A percentile compares a stretch with the other conserved stretches of the same genome.
Evolutionary conservation across 2,329 filamentous ascomycete species (phyloP).

Genomic region (Paraphoma sp.): DNA sequence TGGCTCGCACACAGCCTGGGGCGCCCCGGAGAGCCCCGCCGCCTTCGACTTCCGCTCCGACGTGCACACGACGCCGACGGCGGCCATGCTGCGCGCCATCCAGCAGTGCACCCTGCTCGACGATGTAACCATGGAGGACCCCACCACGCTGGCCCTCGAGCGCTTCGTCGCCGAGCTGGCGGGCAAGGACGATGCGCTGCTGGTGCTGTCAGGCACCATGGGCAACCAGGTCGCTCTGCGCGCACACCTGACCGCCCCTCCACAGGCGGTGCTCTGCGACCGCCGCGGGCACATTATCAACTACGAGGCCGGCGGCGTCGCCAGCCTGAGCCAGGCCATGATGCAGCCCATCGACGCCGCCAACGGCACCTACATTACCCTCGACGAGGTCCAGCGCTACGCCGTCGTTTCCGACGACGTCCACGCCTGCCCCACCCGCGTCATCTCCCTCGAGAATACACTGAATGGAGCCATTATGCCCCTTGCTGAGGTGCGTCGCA

Average conservation of each 20-base stretch:
- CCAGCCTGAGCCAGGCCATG: conserved; percentile 73
- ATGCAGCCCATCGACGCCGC: conserved; percentile 70
- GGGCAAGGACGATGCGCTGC: conserved; percentile 76
- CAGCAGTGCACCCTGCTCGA: conserved; percentile 77
- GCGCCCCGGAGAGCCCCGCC: conserved; percentile 56
- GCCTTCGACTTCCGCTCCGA: conserved; percentile 63
- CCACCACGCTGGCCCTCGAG: conserved; percentile 79
- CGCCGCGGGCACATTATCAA: conserved; percentile 77
- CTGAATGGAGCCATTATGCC: conserved; percentile 81
- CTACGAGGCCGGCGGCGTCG: conserved; percentile 73
- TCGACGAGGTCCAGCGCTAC: conserved; percentile 75
- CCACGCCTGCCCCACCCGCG: conserved; percentile 78
- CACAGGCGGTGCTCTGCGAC: conserved; percentile 81
- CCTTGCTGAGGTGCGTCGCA: conserved; percentile 71
- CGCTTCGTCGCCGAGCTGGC: conserved; percentile 74
- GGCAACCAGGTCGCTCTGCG: conserved; percentile 88
- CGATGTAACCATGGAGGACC: conserved; percentile 83
- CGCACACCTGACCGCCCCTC: conserved; percentile 78
- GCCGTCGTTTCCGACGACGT: conserved; percentile 72
- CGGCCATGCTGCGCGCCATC: conserved; percentile 83
- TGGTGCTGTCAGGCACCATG: conserved; percentile 92
- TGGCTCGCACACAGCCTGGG: conserved; percentile 37
- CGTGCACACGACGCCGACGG: conserved; percentile 46
- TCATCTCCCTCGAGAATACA: conserved; percentile 88
- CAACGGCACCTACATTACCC: conserved; percentile 76